Evolutionary conservation across 2,329 filamentous ascomycete species (phyloP).

Genomic region (Fusarium subtropicale): DNA sequence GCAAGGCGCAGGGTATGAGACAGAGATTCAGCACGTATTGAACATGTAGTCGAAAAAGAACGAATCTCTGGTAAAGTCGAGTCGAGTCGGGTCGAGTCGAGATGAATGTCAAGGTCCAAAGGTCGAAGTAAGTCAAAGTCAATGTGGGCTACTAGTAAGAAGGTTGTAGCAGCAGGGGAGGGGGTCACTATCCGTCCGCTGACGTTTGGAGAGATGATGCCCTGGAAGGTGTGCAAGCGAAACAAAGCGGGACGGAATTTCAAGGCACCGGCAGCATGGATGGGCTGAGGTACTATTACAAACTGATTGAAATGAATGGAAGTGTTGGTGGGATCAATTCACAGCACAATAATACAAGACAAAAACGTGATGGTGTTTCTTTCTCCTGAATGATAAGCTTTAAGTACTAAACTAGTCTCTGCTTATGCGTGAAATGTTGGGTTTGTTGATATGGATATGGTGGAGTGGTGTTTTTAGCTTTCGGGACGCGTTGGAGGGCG

Average conservation of each 20-base stretch:
- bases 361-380: neutral
- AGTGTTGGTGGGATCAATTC: neutral
- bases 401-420: constrained; percentile 8
- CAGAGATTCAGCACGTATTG: constrained; percentile 1
- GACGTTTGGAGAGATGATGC: constrained; percentile 38
- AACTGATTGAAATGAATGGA: neutral
- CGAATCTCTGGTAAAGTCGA: neutral
- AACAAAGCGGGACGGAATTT: constrained; percentile 48
- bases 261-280: constrained; percentile 42
- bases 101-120: neutral
- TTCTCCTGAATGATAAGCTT: constrained; percentile 20
- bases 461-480: constrained; percentile 30
- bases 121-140: neutral
- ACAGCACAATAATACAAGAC: constrained; percentile 16
- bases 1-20: constrained; percentile 10
- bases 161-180: constrained; percentile 29
- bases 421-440: constrained; percentile 30
- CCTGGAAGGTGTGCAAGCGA: constrained; percentile 13
- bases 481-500: constrained; percentile 32
- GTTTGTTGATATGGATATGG: constrained; percentile 28
- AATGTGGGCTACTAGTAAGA: neutral
- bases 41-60: neutral
- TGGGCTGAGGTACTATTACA: too few relatives aligned
- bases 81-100: neutral
- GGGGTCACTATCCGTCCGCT: constrained; percentile 36